Conservation (phyloP, 257 asterid genomes). For the Orobanche coerulescens region DNA sequence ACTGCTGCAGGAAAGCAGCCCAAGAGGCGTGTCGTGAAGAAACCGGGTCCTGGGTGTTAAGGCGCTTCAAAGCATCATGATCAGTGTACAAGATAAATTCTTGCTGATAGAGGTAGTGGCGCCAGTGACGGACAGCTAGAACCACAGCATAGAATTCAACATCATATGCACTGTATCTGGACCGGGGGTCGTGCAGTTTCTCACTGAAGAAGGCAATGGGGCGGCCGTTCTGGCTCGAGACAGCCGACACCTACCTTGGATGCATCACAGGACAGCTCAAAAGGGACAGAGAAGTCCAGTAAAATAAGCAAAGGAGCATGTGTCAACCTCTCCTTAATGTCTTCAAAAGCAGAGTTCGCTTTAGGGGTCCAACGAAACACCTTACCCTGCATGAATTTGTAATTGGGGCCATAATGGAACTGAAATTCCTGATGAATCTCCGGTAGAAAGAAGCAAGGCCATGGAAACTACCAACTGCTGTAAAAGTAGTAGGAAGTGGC, state of each 20-base stretch:
- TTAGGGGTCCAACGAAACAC: neutral
- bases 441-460: too few species aligned
- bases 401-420: too few species aligned
- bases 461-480: too few species aligned
- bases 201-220: neutral
- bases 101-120: neutral
- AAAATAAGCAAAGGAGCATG: neutral
- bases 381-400: too few species aligned
- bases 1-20: too few species aligned
- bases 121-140: neutral
- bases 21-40: too few species aligned
- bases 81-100: too few species aligned
- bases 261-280: neutral
- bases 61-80: too few species aligned
- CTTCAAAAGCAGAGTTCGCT: neutral
- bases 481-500: too few species aligned
- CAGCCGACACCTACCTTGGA: neutral
- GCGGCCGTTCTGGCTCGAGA: neutral
- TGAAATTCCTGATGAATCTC: too few species aligned
- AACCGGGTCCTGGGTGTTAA: too few species aligned
- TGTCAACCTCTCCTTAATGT: neutral
- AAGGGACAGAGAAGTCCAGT: neutral
- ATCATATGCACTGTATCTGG: neutral
- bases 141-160: neutral
- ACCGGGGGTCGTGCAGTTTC: neutral